Evolutionary conservation across 1,139 yeast genomes (phyloP).

Genomic region (Eremothecium coryli): DNA sequence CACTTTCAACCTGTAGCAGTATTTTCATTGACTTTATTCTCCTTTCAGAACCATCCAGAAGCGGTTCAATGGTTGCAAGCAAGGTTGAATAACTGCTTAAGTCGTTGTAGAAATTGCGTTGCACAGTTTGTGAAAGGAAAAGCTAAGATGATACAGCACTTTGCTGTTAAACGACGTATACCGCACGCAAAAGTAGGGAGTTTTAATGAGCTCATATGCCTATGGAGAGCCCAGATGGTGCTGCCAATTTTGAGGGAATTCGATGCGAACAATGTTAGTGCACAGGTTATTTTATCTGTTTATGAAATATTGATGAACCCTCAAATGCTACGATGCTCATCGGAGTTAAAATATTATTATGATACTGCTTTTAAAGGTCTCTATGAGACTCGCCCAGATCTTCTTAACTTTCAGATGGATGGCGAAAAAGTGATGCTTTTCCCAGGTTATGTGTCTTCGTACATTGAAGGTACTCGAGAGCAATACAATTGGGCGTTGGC

Average conservation of each 20-base stretch:
- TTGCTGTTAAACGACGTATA: constrained; percentile 43
- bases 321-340: constrained; percentile 36
- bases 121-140: constrained; percentile 44
- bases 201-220: constrained; percentile 41
- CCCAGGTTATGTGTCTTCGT: constrained; percentile 45
- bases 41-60: constrained; percentile 41
- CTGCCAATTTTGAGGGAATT: constrained; percentile 28
- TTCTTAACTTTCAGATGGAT: constrained; percentile 15
- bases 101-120: constrained; percentile 45
- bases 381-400: constrained; percentile 21
- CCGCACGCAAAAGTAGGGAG: constrained; percentile 40
- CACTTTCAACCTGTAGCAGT: constrained; percentile 40
- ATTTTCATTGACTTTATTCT: constrained; percentile 49
- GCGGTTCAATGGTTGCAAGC: constrained; percentile 39
- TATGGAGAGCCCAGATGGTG: constrained; percentile 44
- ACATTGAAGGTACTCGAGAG: constrained; percentile 43
- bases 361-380: constrained; percentile 28
- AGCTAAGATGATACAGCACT: constrained; percentile 42
- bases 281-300: constrained; percentile 30
- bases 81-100: constrained; percentile 34
- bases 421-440: constrained; percentile 21
- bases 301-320: constrained; percentile 47
- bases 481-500: constrained; percentile 42
- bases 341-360: constrained; percentile 32
- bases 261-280: constrained; percentile 23